phyloP scores from a whole-genome alignment of 2,329 filamentous ascomycete genomes.

The Xylariaceae sp. region DNA sequence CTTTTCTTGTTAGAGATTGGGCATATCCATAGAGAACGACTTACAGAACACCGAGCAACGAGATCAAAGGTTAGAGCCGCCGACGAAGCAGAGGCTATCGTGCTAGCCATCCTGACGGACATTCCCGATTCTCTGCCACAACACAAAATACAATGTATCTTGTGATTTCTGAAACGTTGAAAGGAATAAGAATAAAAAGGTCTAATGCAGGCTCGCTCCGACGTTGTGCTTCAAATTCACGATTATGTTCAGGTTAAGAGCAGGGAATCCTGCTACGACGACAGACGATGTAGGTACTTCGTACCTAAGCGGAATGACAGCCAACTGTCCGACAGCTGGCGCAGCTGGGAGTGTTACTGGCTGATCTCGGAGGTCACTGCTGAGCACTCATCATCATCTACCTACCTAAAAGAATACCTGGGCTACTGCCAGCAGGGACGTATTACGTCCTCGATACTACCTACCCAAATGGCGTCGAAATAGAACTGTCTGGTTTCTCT shows the following conservation, averaged over 20 bases:
- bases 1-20: background rate
- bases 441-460: too few relatives aligned
- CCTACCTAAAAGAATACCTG: too few relatives aligned
- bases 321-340: too few relatives aligned
- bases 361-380: too few relatives aligned
- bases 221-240: background rate
- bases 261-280: too few relatives aligned
- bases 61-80: conserved; percentile 74
- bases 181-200: background rate
- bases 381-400: too few relatives aligned
- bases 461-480: too few relatives aligned
- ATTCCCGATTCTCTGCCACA: conserved; percentile 4
- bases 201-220: background rate
- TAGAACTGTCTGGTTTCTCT: too few relatives aligned
- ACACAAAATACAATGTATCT: background rate
- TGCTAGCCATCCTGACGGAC: conserved; percentile 39
- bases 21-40: conserved; percentile 27
- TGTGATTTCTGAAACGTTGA: background rate
- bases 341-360: too few relatives aligned
- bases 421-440: too few relatives aligned
- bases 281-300: too few relatives aligned
- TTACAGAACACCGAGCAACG: conserved; percentile 72
- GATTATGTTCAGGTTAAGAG: background rate
- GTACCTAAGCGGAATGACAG: too few relatives aligned
- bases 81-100: conserved; percentile 45